Base-by-base conservation (phyloP, 495 filamentous ascomycete species). In the Hypoxylon subgilvum region DNA sequence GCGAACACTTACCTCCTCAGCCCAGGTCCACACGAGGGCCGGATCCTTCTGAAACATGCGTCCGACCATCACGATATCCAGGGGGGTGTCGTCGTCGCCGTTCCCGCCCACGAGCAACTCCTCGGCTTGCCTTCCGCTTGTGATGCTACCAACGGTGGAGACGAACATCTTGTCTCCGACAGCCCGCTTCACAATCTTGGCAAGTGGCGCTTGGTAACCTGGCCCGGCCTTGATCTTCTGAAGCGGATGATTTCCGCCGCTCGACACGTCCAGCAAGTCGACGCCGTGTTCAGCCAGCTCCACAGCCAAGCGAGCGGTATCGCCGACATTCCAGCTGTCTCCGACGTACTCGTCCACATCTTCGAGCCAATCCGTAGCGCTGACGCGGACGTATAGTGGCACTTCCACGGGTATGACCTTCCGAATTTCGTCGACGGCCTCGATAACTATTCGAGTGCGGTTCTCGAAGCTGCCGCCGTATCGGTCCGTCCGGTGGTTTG, bases 41-140 rank as follows among this genome's bases (percentile, higher is more conserved):
- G 87, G 86, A 62, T 90, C 84, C 73, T 86, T 88, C 67, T 86
- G 86, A 70, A 90, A 91, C 47, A 74, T 74, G 4, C 88, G 71
- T 0, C 86, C 88, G 8, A 79, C 80, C 9, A 84, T 69, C 1
- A 80, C 79, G 13, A 86, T 67, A 65, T 90, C 88, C 12, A 89
- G 56, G 7, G 69, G 65, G 25, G 61, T 61, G 13, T 70, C 67
- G 6, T 53, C 53, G 0, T 38, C 45, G 2, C 31, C 53, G 0
- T 31, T 32, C 0, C 59, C 73, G 6, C 82, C 79, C 30, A 82
- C 76, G 14, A 88, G 61, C 18, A 75, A 34, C 22, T 76, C 52
- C 27, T 87, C 77, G 3, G 87, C 87, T 55, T 82, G 71, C 27
- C 73, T 65, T 0, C 76, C 87, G 13, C 68, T 77, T 22, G 76